A percentile compares a stretch with the other conserved stretches of the same genome.
These are phyloP conservation scores for Thraustotheca clavata DNA, from an alignment of 352 stramenopile genomes.

Conservation along the genomic window DNA sequence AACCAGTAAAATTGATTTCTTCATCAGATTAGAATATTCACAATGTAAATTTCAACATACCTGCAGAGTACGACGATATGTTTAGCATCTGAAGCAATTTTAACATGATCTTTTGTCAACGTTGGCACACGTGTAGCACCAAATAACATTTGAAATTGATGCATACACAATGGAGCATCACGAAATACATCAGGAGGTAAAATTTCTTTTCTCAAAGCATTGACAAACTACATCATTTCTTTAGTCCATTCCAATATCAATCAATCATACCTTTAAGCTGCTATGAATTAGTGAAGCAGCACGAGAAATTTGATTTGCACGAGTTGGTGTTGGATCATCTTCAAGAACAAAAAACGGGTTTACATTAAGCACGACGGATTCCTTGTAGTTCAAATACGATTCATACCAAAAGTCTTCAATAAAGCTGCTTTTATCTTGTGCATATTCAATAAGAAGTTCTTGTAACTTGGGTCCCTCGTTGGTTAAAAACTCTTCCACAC, in stretches of 20 bases:
- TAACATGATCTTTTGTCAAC: conserved; percentile 54
- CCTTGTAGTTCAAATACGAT: conserved; percentile 89
- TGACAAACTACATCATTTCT: conserved; percentile 59
- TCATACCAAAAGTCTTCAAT: conserved; percentile 96
- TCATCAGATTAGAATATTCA: not conserved
- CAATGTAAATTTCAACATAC: not conserved
- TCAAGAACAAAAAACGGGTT: conserved; percentile 96
- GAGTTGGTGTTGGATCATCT: conserved; percentile 76
- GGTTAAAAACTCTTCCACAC: conserved; percentile 49
- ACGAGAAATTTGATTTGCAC: conserved; percentile 85
- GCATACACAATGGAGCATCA: conserved; percentile 89
- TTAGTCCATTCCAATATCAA: not conserved
- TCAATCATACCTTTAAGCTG: conserved; percentile 60
- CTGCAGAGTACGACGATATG: conserved; percentile 91
- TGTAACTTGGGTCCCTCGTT: conserved; percentile 68
- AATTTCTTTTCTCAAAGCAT: conserved; percentile 80
- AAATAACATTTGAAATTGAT: conserved; percentile 92
- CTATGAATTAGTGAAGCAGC: conserved; percentile 87
- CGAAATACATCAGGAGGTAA: conserved; percentile 88
- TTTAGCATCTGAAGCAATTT: conserved; percentile 72
- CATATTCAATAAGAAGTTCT: conserved; percentile 58
- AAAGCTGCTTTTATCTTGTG: conserved; percentile 63
- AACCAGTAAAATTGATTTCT: conserved; percentile 95
- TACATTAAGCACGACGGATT: conserved; percentile 91
- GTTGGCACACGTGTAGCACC: conserved; percentile 80